A percentile compares a stretch with the other conserved stretches of the same genome.
Evolutionary conservation across 2,329 filamentous ascomycete species (phyloP).

Genomic region (Sordariomycetes sp.): DNA sequence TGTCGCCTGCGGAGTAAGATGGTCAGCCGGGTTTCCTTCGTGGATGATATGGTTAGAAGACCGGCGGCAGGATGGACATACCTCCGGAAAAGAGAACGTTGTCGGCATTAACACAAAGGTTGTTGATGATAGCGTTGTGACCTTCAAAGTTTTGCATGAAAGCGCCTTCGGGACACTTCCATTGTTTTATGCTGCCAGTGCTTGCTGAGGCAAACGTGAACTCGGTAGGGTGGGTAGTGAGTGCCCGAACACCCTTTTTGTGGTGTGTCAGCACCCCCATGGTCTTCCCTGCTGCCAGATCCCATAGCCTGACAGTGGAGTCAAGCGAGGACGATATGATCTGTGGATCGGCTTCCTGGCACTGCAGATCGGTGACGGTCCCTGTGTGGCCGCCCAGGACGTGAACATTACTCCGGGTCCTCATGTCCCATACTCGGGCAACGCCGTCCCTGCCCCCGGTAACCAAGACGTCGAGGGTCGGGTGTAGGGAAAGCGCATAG

Average conservation of each 20-base stretch:
- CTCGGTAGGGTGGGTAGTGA: constrained; percentile 79
- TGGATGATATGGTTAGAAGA: neutral
- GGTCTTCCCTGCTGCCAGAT: constrained; percentile 89
- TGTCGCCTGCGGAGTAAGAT: constrained; percentile 47
- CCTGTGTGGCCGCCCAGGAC: constrained; percentile 84
- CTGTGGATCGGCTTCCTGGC: constrained; percentile 93
- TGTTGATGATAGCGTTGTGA: constrained; percentile 94
- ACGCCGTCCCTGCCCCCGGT: constrained; percentile 93
- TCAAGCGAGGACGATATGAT: constrained; percentile 91
- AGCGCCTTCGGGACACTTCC: constrained; percentile 94
- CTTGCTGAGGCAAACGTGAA: constrained; percentile 94
- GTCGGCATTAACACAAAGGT: constrained; percentile 83
- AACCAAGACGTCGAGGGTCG: constrained; percentile 86
- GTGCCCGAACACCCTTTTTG: constrained; percentile 87
- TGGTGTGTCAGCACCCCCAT: constrained; percentile 96
- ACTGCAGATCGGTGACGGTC: constrained; percentile 81
- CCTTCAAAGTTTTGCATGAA: constrained; percentile 99
- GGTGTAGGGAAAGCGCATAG: constrained; percentile 87
- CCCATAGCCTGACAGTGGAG: constrained; percentile 85
- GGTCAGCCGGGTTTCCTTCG: neutral
- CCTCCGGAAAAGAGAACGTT: constrained; percentile 89
- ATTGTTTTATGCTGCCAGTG: constrained; percentile 94
- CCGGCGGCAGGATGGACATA: constrained; percentile 12
- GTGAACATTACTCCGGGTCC: constrained; percentile 89
- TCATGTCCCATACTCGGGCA: constrained; percentile 96